Percentiles rank a stretch among this genome's conserved stretches.
phyloP scores from a whole-genome alignment of 345 rosid species.

The Aquilaria sinensis region DNA sequence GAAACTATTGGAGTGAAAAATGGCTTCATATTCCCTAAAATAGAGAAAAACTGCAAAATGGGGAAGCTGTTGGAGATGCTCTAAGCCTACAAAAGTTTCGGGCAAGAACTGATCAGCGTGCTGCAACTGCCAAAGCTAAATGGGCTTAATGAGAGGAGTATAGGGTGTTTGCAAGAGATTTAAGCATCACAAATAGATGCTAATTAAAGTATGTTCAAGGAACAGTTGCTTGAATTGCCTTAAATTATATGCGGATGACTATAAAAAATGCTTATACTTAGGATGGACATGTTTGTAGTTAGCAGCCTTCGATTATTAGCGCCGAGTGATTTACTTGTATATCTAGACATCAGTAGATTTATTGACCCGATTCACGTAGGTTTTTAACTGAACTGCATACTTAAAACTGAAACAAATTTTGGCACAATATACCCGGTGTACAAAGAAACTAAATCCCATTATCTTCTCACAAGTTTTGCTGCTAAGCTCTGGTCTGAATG shows the following conservation, averaged over 20 bases:
- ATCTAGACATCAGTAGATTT: neutral
- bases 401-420: neutral
- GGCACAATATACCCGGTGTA: conserved; percentile 57
- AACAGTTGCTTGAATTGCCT: too few species aligned
- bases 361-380: neutral
- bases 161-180: neutral
- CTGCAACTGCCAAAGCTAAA: too few species aligned
- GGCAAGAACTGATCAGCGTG: too few species aligned
- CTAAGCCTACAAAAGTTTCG: too few species aligned
- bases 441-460: conserved; percentile 63
- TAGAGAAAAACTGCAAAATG: too few species aligned
- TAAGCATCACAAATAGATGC: neutral
- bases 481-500: conserved; percentile 59
- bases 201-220: too few species aligned
- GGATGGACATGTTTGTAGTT: neutral
- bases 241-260: too few species aligned
- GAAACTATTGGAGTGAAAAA: too few species aligned
- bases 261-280: neutral
- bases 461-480: conserved; percentile 69
- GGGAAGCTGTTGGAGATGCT: too few species aligned
- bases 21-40: too few species aligned
- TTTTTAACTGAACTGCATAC: neutral
- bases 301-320: neutral
- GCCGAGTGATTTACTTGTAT: neutral
- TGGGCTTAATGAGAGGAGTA: too few species aligned